phyloP scores from a whole-genome alignment of 2,329 filamentous ascomycete species.

The Trichophyton verrucosum region DNA sequence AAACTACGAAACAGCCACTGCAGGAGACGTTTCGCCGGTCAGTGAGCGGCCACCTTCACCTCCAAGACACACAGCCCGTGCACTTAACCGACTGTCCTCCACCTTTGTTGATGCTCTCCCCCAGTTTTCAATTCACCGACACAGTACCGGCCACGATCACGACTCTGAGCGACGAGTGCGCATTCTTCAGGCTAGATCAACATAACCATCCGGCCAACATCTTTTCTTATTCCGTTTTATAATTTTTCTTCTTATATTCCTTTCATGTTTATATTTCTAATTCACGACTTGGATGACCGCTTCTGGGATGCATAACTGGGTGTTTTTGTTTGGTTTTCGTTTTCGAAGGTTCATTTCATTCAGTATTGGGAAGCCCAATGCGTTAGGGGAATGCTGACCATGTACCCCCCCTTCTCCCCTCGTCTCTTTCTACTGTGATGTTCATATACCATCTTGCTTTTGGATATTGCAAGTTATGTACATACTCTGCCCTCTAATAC shows the following conservation, averaged over 20 bases:
- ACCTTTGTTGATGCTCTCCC: not conserved
- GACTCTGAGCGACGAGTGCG: not conserved
- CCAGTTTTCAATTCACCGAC: not conserved
- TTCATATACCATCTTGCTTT: not conserved
- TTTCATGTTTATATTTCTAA: not conserved
- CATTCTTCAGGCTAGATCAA: not conserved
- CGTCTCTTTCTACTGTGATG: not conserved
- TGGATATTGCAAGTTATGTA: not conserved
- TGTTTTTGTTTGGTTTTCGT: not conserved
- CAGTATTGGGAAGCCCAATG: not conserved
- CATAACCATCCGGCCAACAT: not conserved
- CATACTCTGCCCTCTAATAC: not conserved
- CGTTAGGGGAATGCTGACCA: not conserved
- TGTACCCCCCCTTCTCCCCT: not conserved
- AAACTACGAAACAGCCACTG: constrained; percentile 46
- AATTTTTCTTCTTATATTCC: not conserved
- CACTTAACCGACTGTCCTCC: not conserved
- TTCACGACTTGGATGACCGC: not conserved
- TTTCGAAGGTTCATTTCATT: not conserved
- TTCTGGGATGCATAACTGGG: not conserved
- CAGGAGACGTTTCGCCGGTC: constrained; percentile 5
- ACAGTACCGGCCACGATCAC: not conserved
- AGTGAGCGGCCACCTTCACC: not conserved
- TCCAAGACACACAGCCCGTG: not conserved
- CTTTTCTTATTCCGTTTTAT: not conserved